Evolutionary conservation across 306 rosid genomes (phyloP), one percentile per base, ranked within the genome.

Genomic region (Rubus idaeus): DNA sequence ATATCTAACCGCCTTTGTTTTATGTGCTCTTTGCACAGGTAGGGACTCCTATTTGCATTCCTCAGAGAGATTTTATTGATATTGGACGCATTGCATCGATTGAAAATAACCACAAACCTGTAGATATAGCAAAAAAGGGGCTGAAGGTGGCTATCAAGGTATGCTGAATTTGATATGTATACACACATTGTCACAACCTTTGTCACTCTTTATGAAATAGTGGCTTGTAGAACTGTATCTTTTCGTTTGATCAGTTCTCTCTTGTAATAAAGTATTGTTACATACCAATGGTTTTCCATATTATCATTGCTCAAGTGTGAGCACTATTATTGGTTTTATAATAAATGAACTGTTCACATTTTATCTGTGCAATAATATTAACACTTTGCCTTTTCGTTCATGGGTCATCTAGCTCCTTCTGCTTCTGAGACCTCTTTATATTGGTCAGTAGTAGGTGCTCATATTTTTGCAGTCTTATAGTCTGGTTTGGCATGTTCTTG

Each of bases 11-110:
- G 1, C 75, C 83, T 26, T 83, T 55, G 85, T 67, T 50, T 23
- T 17, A n/a, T 76, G 49, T 75, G 39, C 77, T 69, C 70, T 78
- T 23, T 64, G 4, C 86, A 74, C 88, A 95, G 99, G 79, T 95
- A 73, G 99, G 99, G 75, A 92, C 97, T 78, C 99, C 98, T 70
- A 81, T 95, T 71, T 95, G 99, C 86, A 72, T 95, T 78, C 99
- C 97, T 76, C 90, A 88, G 40, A 86, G 87, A 84, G 97, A 92
- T 30, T 95, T 86, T 86, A 92, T 88, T 78, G 95, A 87, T 66
- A 90, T 95, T 61, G 99, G 99, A 16, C 90, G 90, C 67, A 85
- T 95, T 73, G 91, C 96, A 26, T 95, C 98, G 26, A 89, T 95
- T 47, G 97, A 92, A 82, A 92, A 90, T 78, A 95, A 95, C 83